Percentiles rank a stretch among this genome's conserved stretches.
These are phyloP conservation scores for Picochlorum costavermella DNA, from an alignment of 139 green algal genomes.

Conservation along the genomic window DNA sequence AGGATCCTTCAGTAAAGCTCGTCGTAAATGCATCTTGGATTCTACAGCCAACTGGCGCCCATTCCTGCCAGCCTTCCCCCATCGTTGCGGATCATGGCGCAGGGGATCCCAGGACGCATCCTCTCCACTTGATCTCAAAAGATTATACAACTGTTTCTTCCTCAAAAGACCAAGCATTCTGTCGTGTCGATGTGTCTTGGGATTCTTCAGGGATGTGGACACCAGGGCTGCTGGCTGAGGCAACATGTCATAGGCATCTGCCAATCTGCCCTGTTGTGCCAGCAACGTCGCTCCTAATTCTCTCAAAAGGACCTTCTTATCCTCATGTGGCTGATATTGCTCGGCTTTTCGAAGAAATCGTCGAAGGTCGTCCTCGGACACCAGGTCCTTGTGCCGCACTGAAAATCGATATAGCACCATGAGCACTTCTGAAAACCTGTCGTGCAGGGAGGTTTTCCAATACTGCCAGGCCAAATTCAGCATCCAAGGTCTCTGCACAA, in stretches of 20 bases:
- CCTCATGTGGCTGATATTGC: slow-evolving; percentile 2
- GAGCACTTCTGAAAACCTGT: neutral
- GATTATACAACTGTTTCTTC: neutral
- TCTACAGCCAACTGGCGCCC: neutral
- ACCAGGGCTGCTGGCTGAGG: neutral
- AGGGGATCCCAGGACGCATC: neutral
- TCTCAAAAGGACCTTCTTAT: neutral
- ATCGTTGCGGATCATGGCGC: neutral
- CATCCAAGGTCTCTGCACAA: neutral
- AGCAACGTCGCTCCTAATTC: neutral
- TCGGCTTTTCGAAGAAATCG: neutral
- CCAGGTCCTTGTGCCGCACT: neutral
- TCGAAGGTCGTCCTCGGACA: neutral
- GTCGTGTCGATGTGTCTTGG: neutral
- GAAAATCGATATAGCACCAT: neutral
- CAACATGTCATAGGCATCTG: neutral
- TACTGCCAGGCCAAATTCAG: neutral
- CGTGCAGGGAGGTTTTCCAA: neutral
- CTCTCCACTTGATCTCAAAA: neutral
- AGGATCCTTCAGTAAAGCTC: neutral
- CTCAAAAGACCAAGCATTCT: neutral
- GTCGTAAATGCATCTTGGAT: neutral
- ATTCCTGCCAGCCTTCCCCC: neutral
- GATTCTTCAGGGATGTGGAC: neutral
- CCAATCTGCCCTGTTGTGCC: neutral